Evolutionary conservation across 2,329 filamentous ascomycete genomes (phyloP), one percentile per base, ranked within the genome.

Genomic region (Magnaporthales sp.): DNA sequence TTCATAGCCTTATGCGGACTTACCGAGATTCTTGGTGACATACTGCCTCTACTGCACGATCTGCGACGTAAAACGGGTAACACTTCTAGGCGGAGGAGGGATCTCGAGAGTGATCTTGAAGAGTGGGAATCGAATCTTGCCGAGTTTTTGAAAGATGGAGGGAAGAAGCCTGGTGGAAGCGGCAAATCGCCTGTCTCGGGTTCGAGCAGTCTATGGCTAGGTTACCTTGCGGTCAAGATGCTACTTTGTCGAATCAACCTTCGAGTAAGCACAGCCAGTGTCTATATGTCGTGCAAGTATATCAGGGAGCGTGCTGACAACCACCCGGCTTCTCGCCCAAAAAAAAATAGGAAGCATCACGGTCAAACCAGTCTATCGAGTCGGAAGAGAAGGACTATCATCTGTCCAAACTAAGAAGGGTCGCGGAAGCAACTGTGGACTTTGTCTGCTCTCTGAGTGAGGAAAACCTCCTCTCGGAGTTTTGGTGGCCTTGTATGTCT

Each of bases 131-230:
- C 29, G 9, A 38, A 38, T 19, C 64, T 66, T 19, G 54, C 64
- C 27, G 64, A 66, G 13, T 66, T 60, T 22, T 24, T 66, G 27
- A 61, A 56, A 22, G 29, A 61, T 10, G 51, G 26, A 15, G 63
- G 38, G 32, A 46, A 51, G 8, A 66, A 46, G n/a, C 11, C 54
- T 27, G 54, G 54, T 24, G 62, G 19, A 8, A 32, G 29, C 54
- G 9, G 64, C 10, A 38, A 13, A 11, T 9, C 30, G 1, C 51
- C 64, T 3, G 64, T 66, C 1, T 66, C 68, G 0, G 83, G 83
- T 0, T 80, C 81, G 0, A 76, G 82, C 6, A 86, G 85, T 64
- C 75, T 86, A 15, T 80, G 83, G 3, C 72, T 86, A 2, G 77
- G 81, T 0, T 85, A 84, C 69, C 71, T 86, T 0, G 80, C 80